Percentiles rank a stretch among this genome's conserved stretches.
Evolutionary conservation across 2,329 filamentous ascomycete species (phyloP).

Genomic region (Lasiodiplodia sp.): DNA sequence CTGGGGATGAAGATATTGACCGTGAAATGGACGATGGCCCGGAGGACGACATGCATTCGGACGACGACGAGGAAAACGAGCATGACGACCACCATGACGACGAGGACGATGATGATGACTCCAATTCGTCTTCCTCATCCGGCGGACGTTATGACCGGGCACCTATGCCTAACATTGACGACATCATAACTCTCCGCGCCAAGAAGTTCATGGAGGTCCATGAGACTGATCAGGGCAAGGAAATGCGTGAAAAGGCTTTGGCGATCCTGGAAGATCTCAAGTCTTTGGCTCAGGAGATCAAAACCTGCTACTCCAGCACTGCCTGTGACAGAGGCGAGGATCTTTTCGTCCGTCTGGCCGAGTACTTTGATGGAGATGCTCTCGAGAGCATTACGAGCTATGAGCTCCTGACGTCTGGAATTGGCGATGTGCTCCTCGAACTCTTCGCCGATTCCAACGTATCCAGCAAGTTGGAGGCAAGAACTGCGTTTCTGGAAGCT

Average conservation of each 20-base stretch:
- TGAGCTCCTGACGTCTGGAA: constrained; percentile 87
- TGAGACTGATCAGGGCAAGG: constrained; percentile 76
- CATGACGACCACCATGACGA: constrained; percentile 55
- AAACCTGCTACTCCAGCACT: constrained; percentile 68
- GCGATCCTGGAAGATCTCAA: constrained; percentile 78
- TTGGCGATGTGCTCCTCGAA: constrained; percentile 83
- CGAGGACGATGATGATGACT: constrained; percentile 66
- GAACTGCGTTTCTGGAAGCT: constrained; percentile 84
- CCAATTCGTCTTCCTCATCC: constrained; percentile 67
- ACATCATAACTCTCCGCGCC: constrained; percentile 77
- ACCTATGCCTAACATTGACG: constrained; percentile 63
- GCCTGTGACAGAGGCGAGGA: constrained; percentile 60
- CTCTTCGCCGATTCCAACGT: constrained; percentile 79
- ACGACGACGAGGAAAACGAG: constrained; percentile 56
- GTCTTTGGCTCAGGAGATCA: constrained; percentile 73
- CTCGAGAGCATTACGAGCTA: constrained; percentile 94
- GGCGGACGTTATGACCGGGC: constrained; percentile 38
- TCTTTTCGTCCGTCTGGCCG: constrained; percentile 78
- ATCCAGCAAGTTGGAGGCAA: constrained; percentile 63
- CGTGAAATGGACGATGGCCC: constrained; percentile 61
- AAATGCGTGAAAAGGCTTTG: constrained; percentile 79
- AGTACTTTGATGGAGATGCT: constrained; percentile 87
- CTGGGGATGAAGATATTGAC: constrained; percentile 45
- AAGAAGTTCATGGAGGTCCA: constrained; percentile 85
- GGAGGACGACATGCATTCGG: constrained; percentile 60